phyloP scores from a whole-genome alignment of 768 basidiomycete species.

The Russula abietina region DNA sequence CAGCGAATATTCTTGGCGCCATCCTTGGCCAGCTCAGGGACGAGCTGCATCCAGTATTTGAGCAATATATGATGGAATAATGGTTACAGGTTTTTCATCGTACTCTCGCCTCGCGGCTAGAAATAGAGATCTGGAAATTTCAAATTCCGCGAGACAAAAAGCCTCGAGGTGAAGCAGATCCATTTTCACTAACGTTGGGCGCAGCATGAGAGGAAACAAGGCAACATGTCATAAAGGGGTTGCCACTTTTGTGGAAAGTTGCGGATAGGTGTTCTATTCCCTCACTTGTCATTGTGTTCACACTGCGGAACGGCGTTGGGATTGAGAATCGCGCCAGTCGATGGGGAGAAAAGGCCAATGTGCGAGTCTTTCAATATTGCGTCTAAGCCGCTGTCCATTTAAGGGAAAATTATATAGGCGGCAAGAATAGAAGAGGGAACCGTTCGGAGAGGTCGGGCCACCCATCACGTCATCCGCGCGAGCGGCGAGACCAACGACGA shows the following conservation, averaged over 20 bases:
- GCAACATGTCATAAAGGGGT: background rate
- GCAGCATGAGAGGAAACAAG: background rate
- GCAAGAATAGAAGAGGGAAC: conserved; percentile 15
- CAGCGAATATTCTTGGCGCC: background rate
- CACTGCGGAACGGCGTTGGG: background rate
- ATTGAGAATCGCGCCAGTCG: conserved; percentile 4
- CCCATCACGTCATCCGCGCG: background rate
- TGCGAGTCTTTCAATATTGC: conserved; percentile 1
- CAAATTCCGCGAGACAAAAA: conserved; percentile 6
- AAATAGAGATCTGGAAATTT: background rate
- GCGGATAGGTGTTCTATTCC: background rate
- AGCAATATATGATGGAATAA: background rate
- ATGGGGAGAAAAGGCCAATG: background rate
- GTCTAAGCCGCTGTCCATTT: conserved; percentile 13
- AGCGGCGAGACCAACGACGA: background rate
- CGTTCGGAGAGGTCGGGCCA: conserved; percentile 6
- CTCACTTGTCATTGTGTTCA: background rate
- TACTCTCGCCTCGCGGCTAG: background rate
- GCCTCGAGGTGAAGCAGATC: background rate
- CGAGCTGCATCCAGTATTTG: background rate
- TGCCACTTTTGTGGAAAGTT: background rate
- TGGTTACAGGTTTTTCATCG: background rate
- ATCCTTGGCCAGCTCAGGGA: background rate
- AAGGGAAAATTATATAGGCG: conserved; percentile 16
- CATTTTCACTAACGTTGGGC: background rate